Conservation (phyloP, 2,329 filamentous ascomycete species). For the Paecilomyces variotii region DNA sequence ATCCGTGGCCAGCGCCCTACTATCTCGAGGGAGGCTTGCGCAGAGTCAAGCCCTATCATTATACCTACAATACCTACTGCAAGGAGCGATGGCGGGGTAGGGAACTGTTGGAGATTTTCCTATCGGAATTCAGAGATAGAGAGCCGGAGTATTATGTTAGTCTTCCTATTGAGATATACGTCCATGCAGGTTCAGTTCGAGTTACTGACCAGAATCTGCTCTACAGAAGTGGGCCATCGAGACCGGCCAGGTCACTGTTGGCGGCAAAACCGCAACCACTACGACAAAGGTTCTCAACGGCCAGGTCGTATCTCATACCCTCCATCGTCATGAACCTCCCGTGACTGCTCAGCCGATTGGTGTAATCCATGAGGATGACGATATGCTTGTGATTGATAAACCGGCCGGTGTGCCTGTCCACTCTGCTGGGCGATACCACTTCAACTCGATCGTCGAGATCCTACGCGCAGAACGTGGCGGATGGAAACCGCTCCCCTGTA, state of each 20-base stretch:
- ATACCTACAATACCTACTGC: slow-evolving; percentile 26
- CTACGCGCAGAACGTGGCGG: slow-evolving; percentile 65
- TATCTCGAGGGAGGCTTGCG: slow-evolving; percentile 69
- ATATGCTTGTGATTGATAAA: slow-evolving; percentile 95
- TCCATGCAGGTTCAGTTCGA: background rate
- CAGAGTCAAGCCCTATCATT: slow-evolving; percentile 40
- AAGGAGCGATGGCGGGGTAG: slow-evolving; percentile 62
- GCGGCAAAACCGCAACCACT: slow-evolving; percentile 62
- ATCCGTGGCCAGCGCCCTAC: slow-evolving; percentile 60
- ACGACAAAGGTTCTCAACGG: slow-evolving; percentile 75
- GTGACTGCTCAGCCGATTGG: slow-evolving; percentile 72
- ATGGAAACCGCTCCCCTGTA: slow-evolving; percentile 66
- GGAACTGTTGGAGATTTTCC: slow-evolving; percentile 76
- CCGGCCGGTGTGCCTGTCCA: slow-evolving; percentile 92
- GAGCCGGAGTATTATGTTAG: slow-evolving; percentile 76
- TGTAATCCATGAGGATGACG: slow-evolving; percentile 83
- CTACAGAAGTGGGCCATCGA: slow-evolving; percentile 64
- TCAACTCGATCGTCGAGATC: slow-evolving; percentile 90
- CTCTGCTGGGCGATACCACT: slow-evolving; percentile 89
- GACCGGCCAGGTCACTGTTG: slow-evolving; percentile 68
- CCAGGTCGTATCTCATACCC: slow-evolving; percentile 82
- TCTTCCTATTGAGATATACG: slow-evolving; percentile 6
- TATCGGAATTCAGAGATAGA: slow-evolving; percentile 84
- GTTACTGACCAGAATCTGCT: slow-evolving; percentile 1
- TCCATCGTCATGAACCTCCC: slow-evolving; percentile 92